Conservation (phyloP, 1,139 yeast genomes). For the Casaregolazyma suthepensis region DNA sequence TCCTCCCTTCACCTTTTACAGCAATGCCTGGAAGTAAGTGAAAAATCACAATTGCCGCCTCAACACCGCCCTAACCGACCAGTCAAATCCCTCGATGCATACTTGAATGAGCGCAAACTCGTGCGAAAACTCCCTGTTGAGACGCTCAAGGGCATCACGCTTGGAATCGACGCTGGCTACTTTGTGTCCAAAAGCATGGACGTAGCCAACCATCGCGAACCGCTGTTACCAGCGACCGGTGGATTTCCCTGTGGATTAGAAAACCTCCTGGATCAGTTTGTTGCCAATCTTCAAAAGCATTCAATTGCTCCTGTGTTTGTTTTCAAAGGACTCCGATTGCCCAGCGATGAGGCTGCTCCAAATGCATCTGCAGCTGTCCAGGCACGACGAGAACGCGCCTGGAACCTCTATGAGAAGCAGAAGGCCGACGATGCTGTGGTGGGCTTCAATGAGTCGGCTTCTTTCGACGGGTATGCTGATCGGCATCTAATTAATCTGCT, state of each 20-base stretch:
- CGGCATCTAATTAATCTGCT: conserved; percentile 53
- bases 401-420: conserved; percentile 33
- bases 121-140: conserved; percentile 61
- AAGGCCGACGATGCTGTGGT: conserved; percentile 33
- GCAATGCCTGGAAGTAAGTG: conserved; percentile 8
- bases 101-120: conserved; percentile 61
- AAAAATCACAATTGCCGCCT: neutral
- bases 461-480: conserved; percentile 21
- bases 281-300: conserved; percentile 52
- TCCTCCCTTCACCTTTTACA: neutral
- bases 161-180: conserved; percentile 84
- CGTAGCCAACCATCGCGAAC: conserved; percentile 57
- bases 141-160: conserved; percentile 56
- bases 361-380: conserved; percentile 12
- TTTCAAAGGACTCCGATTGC: conserved; percentile 48
- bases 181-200: conserved; percentile 55
- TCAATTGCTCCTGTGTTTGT: conserved; percentile 74
- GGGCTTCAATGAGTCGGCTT: conserved; percentile 26
- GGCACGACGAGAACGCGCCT: conserved; percentile 30
- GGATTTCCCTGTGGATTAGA: conserved; percentile 69
- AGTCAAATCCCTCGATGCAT: conserved; percentile 66
- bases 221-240: conserved; percentile 71
- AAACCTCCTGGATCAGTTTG: conserved; percentile 51
- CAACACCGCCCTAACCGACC: conserved; percentile 11
- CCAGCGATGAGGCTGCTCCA: conserved; percentile 20